Conservation (phyloP, 768 basidiomycete genomes). For the Boletales sp. region DNA sequence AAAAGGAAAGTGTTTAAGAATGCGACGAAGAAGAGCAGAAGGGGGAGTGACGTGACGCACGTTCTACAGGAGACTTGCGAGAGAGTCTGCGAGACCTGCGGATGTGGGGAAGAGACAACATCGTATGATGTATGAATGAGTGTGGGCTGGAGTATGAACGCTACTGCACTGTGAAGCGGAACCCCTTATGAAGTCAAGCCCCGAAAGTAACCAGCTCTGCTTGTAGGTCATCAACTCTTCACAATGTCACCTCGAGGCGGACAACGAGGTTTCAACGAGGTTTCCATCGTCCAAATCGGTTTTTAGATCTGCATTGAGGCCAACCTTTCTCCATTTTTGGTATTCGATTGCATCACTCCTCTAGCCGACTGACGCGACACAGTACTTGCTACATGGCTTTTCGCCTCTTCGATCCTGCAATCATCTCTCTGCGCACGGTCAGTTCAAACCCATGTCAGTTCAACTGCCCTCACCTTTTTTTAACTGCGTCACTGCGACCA, state of each 20-base stretch:
- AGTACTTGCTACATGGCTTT: conserved; percentile 9
- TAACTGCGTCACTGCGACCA: conserved; percentile 67
- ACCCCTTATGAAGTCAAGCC: conserved; percentile 31
- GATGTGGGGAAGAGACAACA: conserved; percentile 32
- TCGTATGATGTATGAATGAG: conserved; percentile 8
- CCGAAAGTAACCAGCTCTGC: conserved; percentile 15
- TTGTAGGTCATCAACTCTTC: conserved; percentile 27
- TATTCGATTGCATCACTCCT: no score
- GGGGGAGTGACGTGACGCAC: conserved; percentile 18
- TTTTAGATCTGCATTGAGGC: conserved; percentile 26
- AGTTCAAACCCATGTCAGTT: not conserved
- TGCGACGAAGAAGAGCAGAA: conserved; percentile 15
- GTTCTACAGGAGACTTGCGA: conserved; percentile 34
- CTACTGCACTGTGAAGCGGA: conserved; percentile 7
- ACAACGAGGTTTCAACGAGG: conserved; percentile 31
- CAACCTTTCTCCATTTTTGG: no score
- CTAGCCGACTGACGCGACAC: no score
- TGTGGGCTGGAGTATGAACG: conserved; percentile 1
- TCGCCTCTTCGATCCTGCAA: conserved; percentile 67
- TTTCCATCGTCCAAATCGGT: conserved; percentile 24
- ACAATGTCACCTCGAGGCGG: conserved; percentile 39
- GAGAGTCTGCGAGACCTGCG: conserved; percentile 46
- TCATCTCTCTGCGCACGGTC: conserved; percentile 61
- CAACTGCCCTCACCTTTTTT: conserved; percentile 52
- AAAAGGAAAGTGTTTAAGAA: conserved; percentile 35